Evolutionary conservation across 2,329 filamentous ascomycete genomes (phyloP).

Genomic region (Aspergillus proliferans): DNA sequence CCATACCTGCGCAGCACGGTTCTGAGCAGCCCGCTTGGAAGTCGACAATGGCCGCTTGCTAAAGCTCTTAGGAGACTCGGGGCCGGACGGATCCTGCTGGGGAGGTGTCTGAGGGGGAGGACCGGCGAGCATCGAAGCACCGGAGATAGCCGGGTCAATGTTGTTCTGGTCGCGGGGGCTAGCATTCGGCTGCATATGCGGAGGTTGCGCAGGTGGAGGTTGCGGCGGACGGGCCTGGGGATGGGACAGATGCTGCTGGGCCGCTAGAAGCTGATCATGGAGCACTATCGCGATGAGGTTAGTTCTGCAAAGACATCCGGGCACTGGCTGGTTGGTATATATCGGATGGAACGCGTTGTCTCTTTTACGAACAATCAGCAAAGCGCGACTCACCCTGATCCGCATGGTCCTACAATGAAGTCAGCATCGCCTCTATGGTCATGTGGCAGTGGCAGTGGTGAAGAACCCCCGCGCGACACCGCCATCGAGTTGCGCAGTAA

Average conservation of each 20-base stretch:
- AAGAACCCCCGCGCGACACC: slow-evolving; percentile 7
- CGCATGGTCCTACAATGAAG: slow-evolving; percentile 33
- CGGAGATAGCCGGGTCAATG: slow-evolving; percentile 55
- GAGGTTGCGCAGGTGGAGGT: slow-evolving; percentile 37
- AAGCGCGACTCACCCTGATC: slow-evolving; percentile 37
- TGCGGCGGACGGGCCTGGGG: slow-evolving; percentile 35
- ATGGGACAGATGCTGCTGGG: slow-evolving; percentile 41
- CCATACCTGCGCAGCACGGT: slow-evolving; percentile 88
- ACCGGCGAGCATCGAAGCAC: slow-evolving; percentile 43
- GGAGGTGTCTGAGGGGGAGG: slow-evolving; percentile 28
- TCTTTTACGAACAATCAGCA: slow-evolving; percentile 23
- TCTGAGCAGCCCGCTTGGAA: slow-evolving; percentile 93
- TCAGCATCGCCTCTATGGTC: slow-evolving; percentile 2
- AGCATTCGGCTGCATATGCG: slow-evolving; percentile 33
- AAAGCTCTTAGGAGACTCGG: slow-evolving; percentile 61
- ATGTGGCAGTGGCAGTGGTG: not conserved
- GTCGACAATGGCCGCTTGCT: slow-evolving; percentile 85
- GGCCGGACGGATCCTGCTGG: slow-evolving; percentile 20
- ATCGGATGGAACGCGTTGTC: not conserved
- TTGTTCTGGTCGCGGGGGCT: slow-evolving; percentile 47
- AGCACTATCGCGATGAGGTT: slow-evolving; percentile 42
- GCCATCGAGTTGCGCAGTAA: not conserved
- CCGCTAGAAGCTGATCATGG: slow-evolving; percentile 56
- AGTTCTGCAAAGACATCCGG: slow-evolving; percentile 2
- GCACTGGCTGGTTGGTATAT: not conserved